Percentiles rank a stretch among this genome's conserved stretches.
Conservation (phyloP, 2,329 filamentous ascomycete species). For the Aciculosporium take region DNA sequence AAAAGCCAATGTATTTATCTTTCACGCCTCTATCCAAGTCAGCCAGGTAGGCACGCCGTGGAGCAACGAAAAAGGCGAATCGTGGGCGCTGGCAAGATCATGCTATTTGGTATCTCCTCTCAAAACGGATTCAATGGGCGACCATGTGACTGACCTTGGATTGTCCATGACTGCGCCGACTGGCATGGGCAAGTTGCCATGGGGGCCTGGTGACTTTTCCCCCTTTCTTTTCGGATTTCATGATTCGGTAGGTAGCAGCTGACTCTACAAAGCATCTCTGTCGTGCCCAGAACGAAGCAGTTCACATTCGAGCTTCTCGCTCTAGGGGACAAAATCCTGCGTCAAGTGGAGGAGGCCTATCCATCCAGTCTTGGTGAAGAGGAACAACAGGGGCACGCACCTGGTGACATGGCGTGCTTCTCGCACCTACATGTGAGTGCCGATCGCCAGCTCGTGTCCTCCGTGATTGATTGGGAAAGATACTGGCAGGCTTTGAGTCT, state of each 20-base stretch:
- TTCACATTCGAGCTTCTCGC: not conserved
- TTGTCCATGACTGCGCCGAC: not conserved
- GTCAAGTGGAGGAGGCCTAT: not conserved
- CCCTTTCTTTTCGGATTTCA: not conserved
- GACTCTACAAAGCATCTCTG: not conserved
- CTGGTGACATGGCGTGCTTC: not conserved
- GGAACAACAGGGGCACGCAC: not conserved
- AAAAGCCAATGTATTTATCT: not conserved
- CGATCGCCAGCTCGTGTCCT: slow-evolving; percentile 8
- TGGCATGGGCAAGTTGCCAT: not conserved
- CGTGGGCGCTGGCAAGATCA: not conserved
- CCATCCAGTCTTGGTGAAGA: not conserved
- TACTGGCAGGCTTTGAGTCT: slow-evolving; percentile 5
- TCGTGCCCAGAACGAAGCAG: not conserved
- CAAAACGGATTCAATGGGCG: not conserved
- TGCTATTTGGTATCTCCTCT: not conserved
- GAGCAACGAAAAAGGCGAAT: not conserved
- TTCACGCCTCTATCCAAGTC: not conserved
- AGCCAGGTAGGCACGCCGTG: not conserved
- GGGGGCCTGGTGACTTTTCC: not conserved
- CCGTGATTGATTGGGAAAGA: slow-evolving; percentile 4
- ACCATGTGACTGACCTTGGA: not conserved
- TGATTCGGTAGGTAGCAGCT: not conserved
- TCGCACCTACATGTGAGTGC: slow-evolving; percentile 6
- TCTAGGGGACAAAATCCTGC: not conserved